phyloP scores from a whole-genome alignment of 352 stramenopile genomes.

The Phytopythium vexans region DNA sequence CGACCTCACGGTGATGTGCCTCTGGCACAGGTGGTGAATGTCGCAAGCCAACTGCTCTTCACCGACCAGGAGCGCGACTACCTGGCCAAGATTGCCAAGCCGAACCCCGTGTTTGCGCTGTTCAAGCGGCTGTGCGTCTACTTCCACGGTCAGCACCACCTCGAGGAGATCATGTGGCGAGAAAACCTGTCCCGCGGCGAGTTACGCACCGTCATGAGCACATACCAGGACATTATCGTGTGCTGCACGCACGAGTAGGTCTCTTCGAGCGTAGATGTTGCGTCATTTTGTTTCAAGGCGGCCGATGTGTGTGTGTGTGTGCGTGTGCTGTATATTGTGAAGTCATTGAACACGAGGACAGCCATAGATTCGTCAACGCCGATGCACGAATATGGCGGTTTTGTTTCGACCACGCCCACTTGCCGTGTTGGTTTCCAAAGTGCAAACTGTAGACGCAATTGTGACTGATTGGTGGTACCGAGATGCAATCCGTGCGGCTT shows the following conservation, averaged over 20 bases:
- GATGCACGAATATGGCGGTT: no score
- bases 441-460: no score
- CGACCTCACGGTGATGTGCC: slow-evolving; percentile 8
- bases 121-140: slow-evolving; percentile 84
- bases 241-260: slow-evolving; percentile 74
- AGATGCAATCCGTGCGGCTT: no score
- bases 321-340: not conserved
- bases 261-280: not conserved
- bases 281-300: not conserved
- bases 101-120: slow-evolving; percentile 72
- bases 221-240: slow-evolving; percentile 85
- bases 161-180: slow-evolving; percentile 90
- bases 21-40: slow-evolving; percentile 28
- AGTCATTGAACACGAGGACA: no score
- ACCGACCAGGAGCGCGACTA: slow-evolving; percentile 71
- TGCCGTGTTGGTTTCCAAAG: no score
- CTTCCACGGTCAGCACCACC: slow-evolving; percentile 83
- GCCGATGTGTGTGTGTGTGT: not conserved
- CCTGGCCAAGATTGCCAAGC: slow-evolving; percentile 76
- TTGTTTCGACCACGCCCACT: no score
- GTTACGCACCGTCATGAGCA: slow-evolving; percentile 74
- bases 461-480: no score
- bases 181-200: slow-evolving; percentile 82
- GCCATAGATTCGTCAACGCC: no score
- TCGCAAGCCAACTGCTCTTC: slow-evolving; percentile 42